Evolutionary conservation across 176 grass and related monocot species (phyloP), one percentile per base, ranked within the genome.

Genomic region (Eleusine coracana): DNA sequence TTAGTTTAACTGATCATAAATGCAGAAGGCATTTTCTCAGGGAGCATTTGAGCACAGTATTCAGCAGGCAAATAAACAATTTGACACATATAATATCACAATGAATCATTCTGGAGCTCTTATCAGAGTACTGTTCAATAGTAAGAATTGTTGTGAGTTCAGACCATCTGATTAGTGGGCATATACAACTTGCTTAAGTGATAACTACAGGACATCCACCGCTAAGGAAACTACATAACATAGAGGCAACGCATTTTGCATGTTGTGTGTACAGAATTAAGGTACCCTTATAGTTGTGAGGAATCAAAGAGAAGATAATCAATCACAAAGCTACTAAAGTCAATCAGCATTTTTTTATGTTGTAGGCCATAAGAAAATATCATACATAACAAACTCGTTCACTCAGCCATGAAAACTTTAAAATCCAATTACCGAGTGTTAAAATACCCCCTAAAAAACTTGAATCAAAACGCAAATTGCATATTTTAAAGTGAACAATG

Each of bases 361-460:
- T 29, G 48, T 37, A 56, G 17, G 29, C 31, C 70, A 75, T 66
- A 36, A 74, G 56, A 82, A 73, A 73, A 51, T 83, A 65, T 51
- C 56, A 51, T 34, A 73, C 6, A n/a, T 63, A 82, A 64, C 28
- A 17, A 18, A n/a, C 7, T 73, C 2, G 13, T 29, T 73, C 44
- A 72, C 12, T 82, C 21, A n/a, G 18, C 68, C 55, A 82, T 60
- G 12, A 34, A 34, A 65, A 65, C 0, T 13, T 29, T 49, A 49
- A 63, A 27, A 63, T 63, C 25, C 28, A 13, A 10, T 34, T 2
- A 7, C 3, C 12, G 3, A 23, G 38, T 64, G 8, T 46, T 77
- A 7, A 8, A 64, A 28, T n/a, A 27, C 58, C 31, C 31, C 31
- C 31, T 48, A 65, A 67, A 10, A 17, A 10, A 64, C 27, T 23